Evolutionary conservation across 129 eudicot species (phyloP).

Genomic region (Chrysanthemum makinoi): DNA sequence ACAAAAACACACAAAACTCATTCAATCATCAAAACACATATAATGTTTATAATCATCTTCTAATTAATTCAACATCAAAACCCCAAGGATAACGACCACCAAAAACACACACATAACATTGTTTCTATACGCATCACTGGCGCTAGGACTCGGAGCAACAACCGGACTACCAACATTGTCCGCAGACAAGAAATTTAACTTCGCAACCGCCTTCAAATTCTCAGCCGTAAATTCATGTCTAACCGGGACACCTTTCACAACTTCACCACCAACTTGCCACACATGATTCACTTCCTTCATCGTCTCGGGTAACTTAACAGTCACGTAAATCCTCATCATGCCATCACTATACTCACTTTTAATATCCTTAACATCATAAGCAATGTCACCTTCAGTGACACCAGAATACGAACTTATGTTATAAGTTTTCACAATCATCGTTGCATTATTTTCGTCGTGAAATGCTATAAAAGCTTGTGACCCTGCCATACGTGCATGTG

Average conservation of each 20-base stretch:
- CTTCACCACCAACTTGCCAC: slow-evolving; percentile 71
- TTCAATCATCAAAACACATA: not conserved
- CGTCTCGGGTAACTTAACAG: slow-evolving; percentile 40
- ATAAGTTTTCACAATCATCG: slow-evolving; percentile 53
- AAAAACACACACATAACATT: slow-evolving; percentile 12
- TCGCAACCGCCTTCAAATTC: slow-evolving; percentile 47
- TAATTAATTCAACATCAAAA: slow-evolving; percentile 31
- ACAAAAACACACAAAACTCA: not conserved
- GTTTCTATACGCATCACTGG: slow-evolving; percentile 14
- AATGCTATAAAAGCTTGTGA: slow-evolving; percentile 68
- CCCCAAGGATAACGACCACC: slow-evolving; percentile 22
- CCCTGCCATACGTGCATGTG: slow-evolving; percentile 68
- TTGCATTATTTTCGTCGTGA: slow-evolving; percentile 48
- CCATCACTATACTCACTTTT: slow-evolving; percentile 45
- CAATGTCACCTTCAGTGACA: slow-evolving; percentile 29
- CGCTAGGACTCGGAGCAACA: slow-evolving; percentile 18
- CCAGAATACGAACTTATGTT: slow-evolving; percentile 43
- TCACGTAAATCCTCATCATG: slow-evolving; percentile 55
- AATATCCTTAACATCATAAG: slow-evolving; percentile 36
- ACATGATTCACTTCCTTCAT: slow-evolving; percentile 48
- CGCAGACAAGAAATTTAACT: slow-evolving; percentile 22
- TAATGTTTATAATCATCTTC: slow-evolving; percentile 6
- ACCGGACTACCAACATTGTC: slow-evolving; percentile 4
- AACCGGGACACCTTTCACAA: slow-evolving; percentile 38
- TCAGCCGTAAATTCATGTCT: slow-evolving; percentile 46